Conservation (phyloP, 169 alveolate species). For the Eimeria maxima region DNA sequence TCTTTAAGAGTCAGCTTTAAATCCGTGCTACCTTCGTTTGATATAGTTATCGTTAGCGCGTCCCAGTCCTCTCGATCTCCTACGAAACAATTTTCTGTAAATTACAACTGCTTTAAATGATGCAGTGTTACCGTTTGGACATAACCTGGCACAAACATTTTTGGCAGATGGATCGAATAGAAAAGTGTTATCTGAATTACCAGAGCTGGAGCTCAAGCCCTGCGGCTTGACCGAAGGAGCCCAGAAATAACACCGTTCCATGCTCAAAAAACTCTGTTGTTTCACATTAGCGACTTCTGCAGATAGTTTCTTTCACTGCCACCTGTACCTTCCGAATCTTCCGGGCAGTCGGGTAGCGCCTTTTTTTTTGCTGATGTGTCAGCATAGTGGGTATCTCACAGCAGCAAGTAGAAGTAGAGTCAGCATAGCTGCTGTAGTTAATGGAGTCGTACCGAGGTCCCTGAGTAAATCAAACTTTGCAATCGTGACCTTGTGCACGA, state of each 20-base stretch:
- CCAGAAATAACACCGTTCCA: slow-evolving; percentile 81
- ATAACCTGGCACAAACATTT: slow-evolving; percentile 72
- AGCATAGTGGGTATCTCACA: background rate
- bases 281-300: background rate
- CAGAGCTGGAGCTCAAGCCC: slow-evolving; percentile 83
- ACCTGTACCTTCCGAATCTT: slow-evolving; percentile 78
- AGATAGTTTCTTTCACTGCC: background rate
- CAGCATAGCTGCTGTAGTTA: background rate
- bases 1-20: background rate
- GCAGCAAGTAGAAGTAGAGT: too few species aligned
- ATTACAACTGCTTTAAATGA: background rate
- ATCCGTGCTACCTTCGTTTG: slow-evolving; percentile 78
- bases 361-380: slow-evolving; percentile 62
- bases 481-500: slow-evolving; percentile 82
- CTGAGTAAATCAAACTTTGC: slow-evolving; percentile 81
- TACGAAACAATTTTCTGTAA: background rate
- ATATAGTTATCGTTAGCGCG: slow-evolving; percentile 81
- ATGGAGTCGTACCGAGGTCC: slow-evolving; percentile 73
- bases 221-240: slow-evolving; percentile 83
- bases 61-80: slow-evolving; percentile 85
- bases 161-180: background rate
- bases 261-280: slow-evolving; percentile 79
- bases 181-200: background rate
- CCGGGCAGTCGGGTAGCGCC: slow-evolving; percentile 83
- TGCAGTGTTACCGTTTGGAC: slow-evolving; percentile 77